These are phyloP conservation scores for Monosporascus ibericus DNA, from an alignment of 2,329 filamentous ascomycete species.

Conservation along the genomic window DNA sequence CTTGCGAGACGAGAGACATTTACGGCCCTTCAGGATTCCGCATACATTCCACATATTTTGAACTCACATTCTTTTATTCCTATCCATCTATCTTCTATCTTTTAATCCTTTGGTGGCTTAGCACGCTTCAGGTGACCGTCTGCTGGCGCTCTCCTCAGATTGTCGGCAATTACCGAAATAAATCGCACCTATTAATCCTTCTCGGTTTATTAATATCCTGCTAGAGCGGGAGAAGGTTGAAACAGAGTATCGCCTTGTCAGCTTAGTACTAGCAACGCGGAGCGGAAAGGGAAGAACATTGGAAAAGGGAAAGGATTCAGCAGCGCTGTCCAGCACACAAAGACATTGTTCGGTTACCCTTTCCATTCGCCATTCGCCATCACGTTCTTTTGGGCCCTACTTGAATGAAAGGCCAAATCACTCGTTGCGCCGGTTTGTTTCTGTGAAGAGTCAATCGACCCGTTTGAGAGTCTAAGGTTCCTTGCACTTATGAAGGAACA, in stretches of 20 bases:
- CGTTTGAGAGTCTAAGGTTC: background rate
- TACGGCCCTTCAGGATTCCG: conserved; percentile 15
- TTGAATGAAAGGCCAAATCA: conserved; percentile 10
- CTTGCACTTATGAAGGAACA: background rate
- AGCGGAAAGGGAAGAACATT: conserved; percentile 16
- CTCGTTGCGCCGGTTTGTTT: background rate
- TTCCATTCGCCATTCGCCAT: conserved; percentile 7
- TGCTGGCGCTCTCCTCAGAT: background rate
- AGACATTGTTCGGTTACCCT: conserved; percentile 13
- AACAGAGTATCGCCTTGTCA: background rate
- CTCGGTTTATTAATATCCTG: background rate
- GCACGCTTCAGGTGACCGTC: background rate
- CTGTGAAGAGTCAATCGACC: conserved; percentile 1
- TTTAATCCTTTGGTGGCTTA: background rate
- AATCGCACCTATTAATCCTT: conserved; percentile 13
- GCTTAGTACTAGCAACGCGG: conserved; percentile 6
- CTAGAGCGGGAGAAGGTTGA: conserved; percentile 1
- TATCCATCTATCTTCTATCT: background rate
- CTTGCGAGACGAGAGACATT: conserved; percentile 10
- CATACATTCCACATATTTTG: conserved; percentile 8
- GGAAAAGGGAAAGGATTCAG: conserved; percentile 39
- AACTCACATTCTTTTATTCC: background rate
- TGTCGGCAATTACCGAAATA: background rate
- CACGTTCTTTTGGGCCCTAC: conserved; percentile 18
- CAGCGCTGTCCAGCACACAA: conserved; percentile 41